Conservation (phyloP, 129 eudicot genomes). For the Tagetes patula region DNA sequence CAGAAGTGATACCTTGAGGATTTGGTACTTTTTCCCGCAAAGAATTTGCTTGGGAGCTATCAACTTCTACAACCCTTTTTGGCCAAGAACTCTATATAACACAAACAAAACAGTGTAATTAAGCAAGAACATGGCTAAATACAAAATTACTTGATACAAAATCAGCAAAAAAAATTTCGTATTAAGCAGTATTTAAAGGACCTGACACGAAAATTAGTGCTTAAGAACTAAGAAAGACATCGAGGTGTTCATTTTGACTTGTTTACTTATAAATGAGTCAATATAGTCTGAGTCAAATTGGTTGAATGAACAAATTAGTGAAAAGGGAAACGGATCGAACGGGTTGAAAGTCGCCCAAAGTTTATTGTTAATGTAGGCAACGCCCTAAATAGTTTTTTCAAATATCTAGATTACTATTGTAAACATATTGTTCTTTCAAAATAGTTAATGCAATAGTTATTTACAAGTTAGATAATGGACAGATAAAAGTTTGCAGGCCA, state of each 20-base stretch:
- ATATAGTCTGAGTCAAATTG: slow-evolving; percentile 11
- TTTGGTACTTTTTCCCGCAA: slow-evolving; percentile 45
- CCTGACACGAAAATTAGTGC: neutral
- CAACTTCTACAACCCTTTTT: slow-evolving; percentile 65
- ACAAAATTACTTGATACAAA: neutral
- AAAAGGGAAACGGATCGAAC: neutral
- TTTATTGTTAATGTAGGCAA: neutral
- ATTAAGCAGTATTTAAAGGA: neutral
- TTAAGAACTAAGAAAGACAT: neutral
- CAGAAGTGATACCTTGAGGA: slow-evolving; percentile 56
- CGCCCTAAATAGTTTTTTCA: slow-evolving; percentile 6
- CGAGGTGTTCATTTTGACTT: neutral
- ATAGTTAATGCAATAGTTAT: neutral
- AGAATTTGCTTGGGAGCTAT: slow-evolving; percentile 53
- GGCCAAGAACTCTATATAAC: slow-evolving; percentile 81
- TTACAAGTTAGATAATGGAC: neutral
- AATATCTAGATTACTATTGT: neutral
- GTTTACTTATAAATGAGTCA: neutral
- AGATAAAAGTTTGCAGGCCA: neutral
- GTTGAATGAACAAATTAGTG: neutral
- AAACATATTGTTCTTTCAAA: neutral
- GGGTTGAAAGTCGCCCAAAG: neutral
- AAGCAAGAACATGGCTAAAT: neutral
- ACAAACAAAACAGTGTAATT: slow-evolving; percentile 4
- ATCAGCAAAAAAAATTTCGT: neutral